Base-by-base conservation (phyloP, 352 stramenopile species). In the Phytophthora macrochlamydospora region DNA sequence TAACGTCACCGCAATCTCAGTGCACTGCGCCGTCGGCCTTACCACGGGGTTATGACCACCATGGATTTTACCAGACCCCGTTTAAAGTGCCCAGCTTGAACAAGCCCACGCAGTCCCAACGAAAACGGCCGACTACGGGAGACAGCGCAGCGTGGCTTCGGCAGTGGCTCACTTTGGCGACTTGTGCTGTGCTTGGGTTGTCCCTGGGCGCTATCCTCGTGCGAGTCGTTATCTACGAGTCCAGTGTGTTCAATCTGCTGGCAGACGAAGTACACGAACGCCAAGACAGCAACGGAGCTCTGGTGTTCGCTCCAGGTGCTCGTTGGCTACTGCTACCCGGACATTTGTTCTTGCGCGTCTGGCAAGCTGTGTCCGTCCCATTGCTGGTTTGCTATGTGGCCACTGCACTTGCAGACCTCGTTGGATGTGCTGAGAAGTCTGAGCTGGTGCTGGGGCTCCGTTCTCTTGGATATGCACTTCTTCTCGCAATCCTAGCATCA, bases 341-440 rank as follows among this genome's bases (percentile, higher is more conserved):
- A 0, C 61, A 73, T 28, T 59, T 89, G 7, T 89, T 89, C 32
- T 18, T 82, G 5, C 77, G 80, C 1, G 53, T 74, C 1, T 89
- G 80, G 80, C 78, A 67, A 46, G 81, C 75, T 11, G 56, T 82
- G 32, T 65, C 66, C 6, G 59, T 80, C 45, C 69, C 75, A 6
- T 67, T 89, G 48, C 46, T 87, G 3, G 64, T 87, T 28, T 89
- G 80, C 64, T 78, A 87, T 33, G 59, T 79, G 0, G 56, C 73
- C 14, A 87, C 78, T 18, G 71, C 73, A 14, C n/a, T 82, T 5
- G 69, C 70, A 0, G 80, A 89, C 40, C 59, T 89, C 3, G 66
- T 71, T 29, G 80, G 62, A 9, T 75, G 80, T 63, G 73, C 68
- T 24, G 56, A 76, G 6, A 87, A 85, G 56, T 33, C 61, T 13